phyloP scores from a whole-genome alignment of 805 yeast genomes.

The Schwanniomyces pseudopolymorphus region DNA sequence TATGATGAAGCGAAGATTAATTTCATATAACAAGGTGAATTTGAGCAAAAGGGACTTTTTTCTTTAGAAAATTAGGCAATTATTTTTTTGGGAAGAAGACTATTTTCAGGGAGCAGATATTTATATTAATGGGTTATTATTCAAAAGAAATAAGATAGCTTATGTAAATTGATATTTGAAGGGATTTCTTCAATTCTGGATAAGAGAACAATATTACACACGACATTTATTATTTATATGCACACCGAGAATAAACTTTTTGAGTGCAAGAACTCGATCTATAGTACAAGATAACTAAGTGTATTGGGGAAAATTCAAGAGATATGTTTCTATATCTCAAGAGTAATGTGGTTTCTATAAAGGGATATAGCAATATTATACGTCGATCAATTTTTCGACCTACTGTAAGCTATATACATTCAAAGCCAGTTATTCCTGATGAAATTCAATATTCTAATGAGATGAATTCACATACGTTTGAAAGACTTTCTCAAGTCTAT shows the following conservation, averaged over 20 bases:
- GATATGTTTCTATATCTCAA: neutral
- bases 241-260: neutral
- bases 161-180: no score
- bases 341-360: neutral
- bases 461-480: constrained; percentile 5
- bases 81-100: no score
- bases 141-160: no score
- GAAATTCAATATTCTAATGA: constrained; percentile 3
- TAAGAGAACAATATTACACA: neutral
- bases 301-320: neutral
- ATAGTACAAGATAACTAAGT: neutral
- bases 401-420: neutral
- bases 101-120: no score
- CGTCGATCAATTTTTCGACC: neutral
- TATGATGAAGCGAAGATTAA: no score
- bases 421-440: neutral
- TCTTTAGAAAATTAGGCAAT: no score
- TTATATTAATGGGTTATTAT: no score
- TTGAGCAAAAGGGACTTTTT: no score
- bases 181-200: no score
- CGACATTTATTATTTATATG: neutral
- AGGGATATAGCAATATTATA: no score
- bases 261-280: neutral
- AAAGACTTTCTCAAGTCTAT: constrained; percentile 17
- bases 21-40: no score